These are phyloP conservation scores for Alternaria arbusti DNA, from an alignment of 2,329 filamentous ascomycete genomes.

Conservation along the genomic window DNA sequence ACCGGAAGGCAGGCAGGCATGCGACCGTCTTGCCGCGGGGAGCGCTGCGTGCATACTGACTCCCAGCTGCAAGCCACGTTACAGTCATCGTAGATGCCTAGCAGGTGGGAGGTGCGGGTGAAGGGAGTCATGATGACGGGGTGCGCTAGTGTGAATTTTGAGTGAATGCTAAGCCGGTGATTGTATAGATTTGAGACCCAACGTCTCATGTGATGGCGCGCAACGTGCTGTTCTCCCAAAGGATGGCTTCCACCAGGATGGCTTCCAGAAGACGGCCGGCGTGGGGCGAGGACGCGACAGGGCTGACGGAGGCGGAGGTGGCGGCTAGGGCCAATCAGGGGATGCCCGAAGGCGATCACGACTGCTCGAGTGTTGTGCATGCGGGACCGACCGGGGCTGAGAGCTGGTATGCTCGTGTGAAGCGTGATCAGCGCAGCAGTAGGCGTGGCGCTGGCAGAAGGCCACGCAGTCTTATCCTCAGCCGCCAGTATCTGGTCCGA, in stretches of 20 bases:
- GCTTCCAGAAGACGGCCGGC: constrained; percentile 16
- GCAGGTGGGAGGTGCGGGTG: neutral
- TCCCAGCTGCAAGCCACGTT: neutral
- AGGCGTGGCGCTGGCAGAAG: neutral
- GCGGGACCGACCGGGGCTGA: constrained; percentile 13
- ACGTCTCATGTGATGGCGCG: neutral
- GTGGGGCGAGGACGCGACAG: constrained; percentile 19
- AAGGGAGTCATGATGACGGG: neutral
- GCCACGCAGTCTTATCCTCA: constrained; percentile 7
- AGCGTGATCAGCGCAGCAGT: neutral
- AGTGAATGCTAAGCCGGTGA: neutral
- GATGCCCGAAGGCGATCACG: constrained; percentile 11
- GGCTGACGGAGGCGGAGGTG: constrained; percentile 17
- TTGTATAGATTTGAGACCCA: neutral
- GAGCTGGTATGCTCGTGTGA: neutral
- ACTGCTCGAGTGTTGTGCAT: constrained; percentile 10
- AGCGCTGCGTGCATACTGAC: neutral
- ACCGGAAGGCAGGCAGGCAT: neutral
- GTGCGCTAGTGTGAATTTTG: neutral
- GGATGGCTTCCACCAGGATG: neutral
- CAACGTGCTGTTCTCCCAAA: neutral
- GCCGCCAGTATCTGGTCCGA: constrained; percentile 6
- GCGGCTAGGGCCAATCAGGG: constrained; percentile 23
- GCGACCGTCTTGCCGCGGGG: neutral
- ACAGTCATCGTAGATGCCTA: neutral